Evolutionary conservation across 192 early-diverging fungal genomes (phyloP).

Genomic region (Gigaspora rosea): DNA sequence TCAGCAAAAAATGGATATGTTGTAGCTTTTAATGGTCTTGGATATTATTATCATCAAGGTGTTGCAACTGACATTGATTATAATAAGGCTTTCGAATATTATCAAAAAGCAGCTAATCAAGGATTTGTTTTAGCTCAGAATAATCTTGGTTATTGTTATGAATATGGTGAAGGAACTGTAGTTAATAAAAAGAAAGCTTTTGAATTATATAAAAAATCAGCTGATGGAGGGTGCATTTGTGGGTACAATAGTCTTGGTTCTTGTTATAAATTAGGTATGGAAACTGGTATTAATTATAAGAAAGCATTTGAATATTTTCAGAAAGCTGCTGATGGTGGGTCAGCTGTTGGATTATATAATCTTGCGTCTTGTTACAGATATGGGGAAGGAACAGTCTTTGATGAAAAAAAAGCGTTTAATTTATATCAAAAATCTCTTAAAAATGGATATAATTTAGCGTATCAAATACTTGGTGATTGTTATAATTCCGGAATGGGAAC

Average conservation of each 20-base stretch:
- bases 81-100: constrained; percentile 62
- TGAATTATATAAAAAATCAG: constrained; percentile 57
- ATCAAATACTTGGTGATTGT: constrained; percentile 75
- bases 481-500: constrained; percentile 76
- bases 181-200: constrained; percentile 56
- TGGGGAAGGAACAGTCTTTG: constrained; percentile 59
- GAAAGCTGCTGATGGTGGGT: constrained; percentile 62
- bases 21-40: constrained; percentile 45
- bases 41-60: constrained; percentile 67
- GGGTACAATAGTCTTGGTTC: constrained; percentile 58
- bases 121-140: constrained; percentile 80
- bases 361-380: constrained; percentile 81
- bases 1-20: no score
- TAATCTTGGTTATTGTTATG: constrained; percentile 79
- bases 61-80: constrained; percentile 53
- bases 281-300: constrained; percentile 47
- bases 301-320: constrained; percentile 65
- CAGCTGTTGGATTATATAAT: constrained; percentile 76
- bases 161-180: constrained; percentile 71
- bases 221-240: constrained; percentile 54
- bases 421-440: background rate
- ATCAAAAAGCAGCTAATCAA: constrained; percentile 60
- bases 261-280: constrained; percentile 61
- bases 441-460: constrained; percentile 1
- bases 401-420: background rate